phyloP scores from a whole-genome alignment of 768 basidiomycete genomes.

The Leucocoprinus sp. region DNA sequence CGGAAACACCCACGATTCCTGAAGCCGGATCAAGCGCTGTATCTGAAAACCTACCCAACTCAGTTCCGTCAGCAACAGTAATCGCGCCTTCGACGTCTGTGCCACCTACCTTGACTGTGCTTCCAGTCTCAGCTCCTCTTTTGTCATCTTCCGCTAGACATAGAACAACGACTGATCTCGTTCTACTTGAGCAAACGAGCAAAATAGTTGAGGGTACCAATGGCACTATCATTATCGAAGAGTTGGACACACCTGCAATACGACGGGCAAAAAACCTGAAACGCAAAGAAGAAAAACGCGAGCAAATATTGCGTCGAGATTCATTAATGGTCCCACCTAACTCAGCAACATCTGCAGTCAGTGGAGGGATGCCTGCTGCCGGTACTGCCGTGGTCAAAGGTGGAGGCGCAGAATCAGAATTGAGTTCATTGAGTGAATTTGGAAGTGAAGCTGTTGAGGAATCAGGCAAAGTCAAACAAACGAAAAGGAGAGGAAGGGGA shows the following conservation, averaged over 20 bases:
- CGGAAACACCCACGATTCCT: neutral
- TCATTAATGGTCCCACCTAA: too few relatives aligned
- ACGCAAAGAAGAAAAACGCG: slow-evolving; percentile 13
- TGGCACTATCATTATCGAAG: slow-evolving; percentile 58
- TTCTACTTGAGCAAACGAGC: slow-evolving; percentile 8
- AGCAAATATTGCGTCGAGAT: slow-evolving; percentile 2
- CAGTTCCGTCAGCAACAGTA: too few relatives aligned
- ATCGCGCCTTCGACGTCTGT: neutral
- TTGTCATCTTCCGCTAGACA: neutral
- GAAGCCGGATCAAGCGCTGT: neutral
- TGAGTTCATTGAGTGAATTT: slow-evolving; percentile 39
- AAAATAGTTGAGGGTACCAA: slow-evolving; percentile 23
- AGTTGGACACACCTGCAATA: slow-evolving; percentile 63
- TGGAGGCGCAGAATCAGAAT: slow-evolving; percentile 27
- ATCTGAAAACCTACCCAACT: neutral
- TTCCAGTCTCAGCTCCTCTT: neutral
- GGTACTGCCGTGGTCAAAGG: too few relatives aligned
- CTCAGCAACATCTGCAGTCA: neutral
- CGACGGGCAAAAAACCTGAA: slow-evolving; percentile 46
- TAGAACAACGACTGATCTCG: neutral
- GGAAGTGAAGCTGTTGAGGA: slow-evolving; percentile 18
- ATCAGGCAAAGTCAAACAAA: neutral
- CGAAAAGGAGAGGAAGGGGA: slow-evolving; percentile 12
- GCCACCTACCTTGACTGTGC: neutral
- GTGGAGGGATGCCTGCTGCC: neutral